These are phyloP conservation scores for Boletus nobilissimus DNA, from an alignment of 1,284 basidiomycete species.

Conservation along the genomic window DNA sequence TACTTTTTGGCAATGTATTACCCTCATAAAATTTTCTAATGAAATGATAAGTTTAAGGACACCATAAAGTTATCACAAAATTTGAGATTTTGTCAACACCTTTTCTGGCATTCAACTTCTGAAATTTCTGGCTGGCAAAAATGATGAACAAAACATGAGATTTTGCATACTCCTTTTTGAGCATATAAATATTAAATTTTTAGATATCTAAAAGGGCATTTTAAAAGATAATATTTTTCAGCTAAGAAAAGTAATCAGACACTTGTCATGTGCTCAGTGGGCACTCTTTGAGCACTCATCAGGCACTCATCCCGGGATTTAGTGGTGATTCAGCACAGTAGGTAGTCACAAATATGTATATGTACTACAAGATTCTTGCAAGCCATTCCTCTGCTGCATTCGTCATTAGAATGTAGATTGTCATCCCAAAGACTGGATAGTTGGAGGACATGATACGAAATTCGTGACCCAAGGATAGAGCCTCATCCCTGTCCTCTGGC, in stretches of 20 bases:
- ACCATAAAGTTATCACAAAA: neutral
- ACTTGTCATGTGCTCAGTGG: neutral
- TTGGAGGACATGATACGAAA: no score
- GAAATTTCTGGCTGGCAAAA: neutral
- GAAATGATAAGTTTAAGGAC: neutral
- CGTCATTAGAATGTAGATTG: no score
- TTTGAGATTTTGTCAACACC: neutral
- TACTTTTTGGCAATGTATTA: neutral
- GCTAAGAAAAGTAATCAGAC: neutral
- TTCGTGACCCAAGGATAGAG: no score
- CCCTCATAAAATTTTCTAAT: neutral
- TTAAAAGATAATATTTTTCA: no score
- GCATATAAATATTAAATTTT: neutral
- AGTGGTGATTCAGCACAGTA: neutral
- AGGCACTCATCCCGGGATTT: neutral
- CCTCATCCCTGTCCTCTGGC: no score
- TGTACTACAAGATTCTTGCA: no score
- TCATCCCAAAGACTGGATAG: no score
- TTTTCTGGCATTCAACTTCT: neutral
- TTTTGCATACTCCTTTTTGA: neutral
- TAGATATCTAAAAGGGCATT: neutral
- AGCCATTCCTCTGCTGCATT: no score
- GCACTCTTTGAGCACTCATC: neutral
- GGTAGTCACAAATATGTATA: neutral
- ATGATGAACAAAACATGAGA: neutral